Evolutionary conservation across 208 protist species (phyloP).

Genomic region (Leishmania amazonensis): DNA sequence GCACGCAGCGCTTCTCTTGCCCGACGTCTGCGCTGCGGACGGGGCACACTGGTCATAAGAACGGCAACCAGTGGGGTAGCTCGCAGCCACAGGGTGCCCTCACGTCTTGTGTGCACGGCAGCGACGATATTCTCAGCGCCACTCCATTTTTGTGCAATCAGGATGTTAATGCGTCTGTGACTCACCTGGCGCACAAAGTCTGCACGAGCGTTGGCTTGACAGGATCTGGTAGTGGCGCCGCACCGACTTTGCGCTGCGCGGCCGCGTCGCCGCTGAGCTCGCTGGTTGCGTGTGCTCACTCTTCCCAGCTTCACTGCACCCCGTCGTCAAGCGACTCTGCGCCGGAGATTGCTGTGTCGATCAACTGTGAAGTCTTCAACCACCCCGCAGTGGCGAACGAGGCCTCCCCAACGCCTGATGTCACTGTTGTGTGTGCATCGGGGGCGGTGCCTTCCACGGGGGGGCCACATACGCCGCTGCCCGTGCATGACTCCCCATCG

Average conservation of each 20-base stretch:
- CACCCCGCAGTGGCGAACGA: not conserved
- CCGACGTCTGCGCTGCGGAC: conserved; percentile 4
- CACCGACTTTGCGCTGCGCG: not conserved
- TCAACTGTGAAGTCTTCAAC: not conserved
- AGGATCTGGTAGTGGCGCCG: not conserved
- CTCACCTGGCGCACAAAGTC: not conserved
- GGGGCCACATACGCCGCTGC: conserved; percentile 9
- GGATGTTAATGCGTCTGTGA: not conserved
- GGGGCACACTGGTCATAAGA: not conserved
- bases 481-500: not conserved
- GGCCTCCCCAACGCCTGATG: not conserved
- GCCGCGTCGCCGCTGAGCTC: not conserved
- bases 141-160: conserved; percentile 5
- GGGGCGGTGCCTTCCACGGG: no score
- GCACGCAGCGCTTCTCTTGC: conserved; percentile 16
- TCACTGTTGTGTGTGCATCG: not conserved
- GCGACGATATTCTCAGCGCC: not conserved
- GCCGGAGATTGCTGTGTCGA: not conserved
- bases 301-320: conserved; percentile 23
- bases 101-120: not conserved
- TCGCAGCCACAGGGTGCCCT: not conserved
- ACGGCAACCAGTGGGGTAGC: not conserved
- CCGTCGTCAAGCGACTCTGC: conserved; percentile 5
- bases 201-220: not conserved
- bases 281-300: not conserved